Evolutionary conservation across 331 rosid genomes (phyloP), one percentile per base, ranked within the genome.

Genomic region (Pyrus hybrid): DNA sequence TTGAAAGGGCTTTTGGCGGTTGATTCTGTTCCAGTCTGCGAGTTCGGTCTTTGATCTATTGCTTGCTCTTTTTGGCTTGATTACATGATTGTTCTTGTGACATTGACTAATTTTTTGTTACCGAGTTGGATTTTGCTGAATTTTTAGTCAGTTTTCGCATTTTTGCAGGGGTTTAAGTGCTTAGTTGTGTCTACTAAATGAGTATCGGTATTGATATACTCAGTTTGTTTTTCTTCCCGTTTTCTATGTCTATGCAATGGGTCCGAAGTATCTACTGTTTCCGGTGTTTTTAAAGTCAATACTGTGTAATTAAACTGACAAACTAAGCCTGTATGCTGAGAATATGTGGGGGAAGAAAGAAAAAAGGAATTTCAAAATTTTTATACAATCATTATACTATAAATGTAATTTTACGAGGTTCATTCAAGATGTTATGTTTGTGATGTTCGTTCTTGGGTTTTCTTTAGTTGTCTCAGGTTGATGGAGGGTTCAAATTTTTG

Each of bases 11-110:
- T 89, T 4, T 88, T 89, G 84, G 89, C 81, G 72, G 60, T 67
- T 79, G 71, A 76, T 85, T 85, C 56, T 73, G 16, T 79, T 70
- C 35, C 66, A 51, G 85, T 83, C 18, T 67, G 64, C 29, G 77
- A 84, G 74, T 86, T 86, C 71, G 83, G 81, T 79, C 61, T 80
- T 86, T 87, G 97, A 90, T 94, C 95, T 88, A 81, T 77, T 73
- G 78, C 73, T 79, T 80, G 79, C 70, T 37, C 54, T 45, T 53
- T 60, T 82, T 49, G 75, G 80, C 82, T 85, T 83, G 75, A 21
- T 61, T 78, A n/a, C 67, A 26, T 60, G 80, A 43, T 80, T 80
- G 70, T 43, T 73, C 73, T 81, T 65, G 67, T 28, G 76, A 75
- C 76, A 56, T 67, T 82, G 84, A 58, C 51, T 75, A 72, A 21